Conservation (phyloP, 352 stramenopile species). For the Pilasporangium apinafurcum region DNA sequence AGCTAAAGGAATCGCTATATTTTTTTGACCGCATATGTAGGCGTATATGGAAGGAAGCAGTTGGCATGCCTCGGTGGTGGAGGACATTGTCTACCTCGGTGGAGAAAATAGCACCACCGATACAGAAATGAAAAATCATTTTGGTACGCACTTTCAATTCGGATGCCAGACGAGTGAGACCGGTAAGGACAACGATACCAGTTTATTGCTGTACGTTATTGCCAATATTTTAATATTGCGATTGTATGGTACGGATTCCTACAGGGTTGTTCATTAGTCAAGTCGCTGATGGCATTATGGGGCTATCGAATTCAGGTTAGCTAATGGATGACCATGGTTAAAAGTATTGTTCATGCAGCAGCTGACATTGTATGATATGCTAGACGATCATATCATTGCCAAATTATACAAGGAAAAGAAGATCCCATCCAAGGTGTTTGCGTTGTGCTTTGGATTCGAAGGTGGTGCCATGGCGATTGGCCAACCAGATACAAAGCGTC, state of each 20-base stretch:
- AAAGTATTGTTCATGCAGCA: not conserved
- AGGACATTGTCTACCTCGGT: constrained; percentile 77
- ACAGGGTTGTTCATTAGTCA: constrained; percentile 73
- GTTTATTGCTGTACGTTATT: not conserved
- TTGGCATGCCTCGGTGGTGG: constrained; percentile 74
- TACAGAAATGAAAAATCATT: constrained; percentile 41
- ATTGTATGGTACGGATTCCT: not conserved
- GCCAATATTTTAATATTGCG: not conserved
- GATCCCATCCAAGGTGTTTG: constrained; percentile 72
- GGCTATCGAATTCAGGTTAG: constrained; percentile 53
- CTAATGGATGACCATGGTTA: not conserved
- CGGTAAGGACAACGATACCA: constrained; percentile 16
- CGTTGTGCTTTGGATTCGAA: constrained; percentile 66
- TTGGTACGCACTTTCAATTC: constrained; percentile 75
- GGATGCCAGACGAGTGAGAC: constrained; percentile 74
- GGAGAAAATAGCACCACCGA: constrained; percentile 45
- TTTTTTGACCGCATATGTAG: constrained; percentile 10
- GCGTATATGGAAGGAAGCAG: constrained; percentile 84
- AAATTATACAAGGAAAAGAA: constrained; percentile 77
- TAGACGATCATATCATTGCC: constrained; percentile 63
- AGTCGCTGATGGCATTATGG: constrained; percentile 82
- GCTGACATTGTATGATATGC: not conserved
- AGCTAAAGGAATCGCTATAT: no score
- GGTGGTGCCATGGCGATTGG: constrained; percentile 72
- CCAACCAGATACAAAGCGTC: constrained; percentile 30